Evolutionary conservation across 2,329 filamentous ascomycete genomes (phyloP).

Genomic region (Chaetomiaceae sp.): DNA sequence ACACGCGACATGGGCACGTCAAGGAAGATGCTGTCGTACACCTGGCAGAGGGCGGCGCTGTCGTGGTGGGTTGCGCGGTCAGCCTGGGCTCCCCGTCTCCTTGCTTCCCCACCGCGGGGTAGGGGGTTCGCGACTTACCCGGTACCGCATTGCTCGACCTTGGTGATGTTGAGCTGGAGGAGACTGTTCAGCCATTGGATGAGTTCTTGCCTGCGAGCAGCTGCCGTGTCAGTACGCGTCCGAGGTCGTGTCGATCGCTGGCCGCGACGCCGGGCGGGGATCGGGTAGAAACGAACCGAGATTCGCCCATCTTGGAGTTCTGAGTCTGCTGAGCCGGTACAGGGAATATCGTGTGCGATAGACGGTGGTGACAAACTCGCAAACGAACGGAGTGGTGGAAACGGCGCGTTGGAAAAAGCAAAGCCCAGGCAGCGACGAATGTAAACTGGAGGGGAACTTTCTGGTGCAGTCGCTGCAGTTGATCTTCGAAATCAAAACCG

Average conservation of each 20-base stretch:
- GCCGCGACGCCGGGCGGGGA: constrained; percentile 9
- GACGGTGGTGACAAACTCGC: constrained; percentile 5
- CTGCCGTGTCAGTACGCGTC: constrained; percentile 17
- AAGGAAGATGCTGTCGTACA: constrained; percentile 96
- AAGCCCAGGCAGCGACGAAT: constrained; percentile 17
- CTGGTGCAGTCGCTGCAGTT: constrained; percentile 21
- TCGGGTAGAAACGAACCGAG: constrained; percentile 36
- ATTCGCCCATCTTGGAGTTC: constrained; percentile 43
- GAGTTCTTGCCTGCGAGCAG: constrained; percentile 75
- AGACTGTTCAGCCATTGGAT: constrained; percentile 96
- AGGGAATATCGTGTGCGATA: constrained; percentile 5
- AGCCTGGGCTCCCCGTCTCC: constrained; percentile 3
- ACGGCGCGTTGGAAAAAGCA: neutral
- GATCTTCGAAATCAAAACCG: constrained; percentile 26
- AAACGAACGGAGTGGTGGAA: neutral
- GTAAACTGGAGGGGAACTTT: constrained; percentile 20
- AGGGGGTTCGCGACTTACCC: constrained; percentile 59
- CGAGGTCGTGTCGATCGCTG: neutral
- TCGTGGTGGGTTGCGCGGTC: constrained; percentile 14
- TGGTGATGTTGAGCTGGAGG: constrained; percentile 94
- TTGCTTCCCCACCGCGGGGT: constrained; percentile 14
- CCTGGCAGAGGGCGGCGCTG: constrained; percentile 92
- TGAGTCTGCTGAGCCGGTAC: constrained; percentile 14
- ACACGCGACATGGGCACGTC: constrained; percentile 93
- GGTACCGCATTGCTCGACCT: constrained; percentile 98